Evolutionary conservation across 2,329 filamentous ascomycete species (phyloP).

Genomic region (Venturia asperata): DNA sequence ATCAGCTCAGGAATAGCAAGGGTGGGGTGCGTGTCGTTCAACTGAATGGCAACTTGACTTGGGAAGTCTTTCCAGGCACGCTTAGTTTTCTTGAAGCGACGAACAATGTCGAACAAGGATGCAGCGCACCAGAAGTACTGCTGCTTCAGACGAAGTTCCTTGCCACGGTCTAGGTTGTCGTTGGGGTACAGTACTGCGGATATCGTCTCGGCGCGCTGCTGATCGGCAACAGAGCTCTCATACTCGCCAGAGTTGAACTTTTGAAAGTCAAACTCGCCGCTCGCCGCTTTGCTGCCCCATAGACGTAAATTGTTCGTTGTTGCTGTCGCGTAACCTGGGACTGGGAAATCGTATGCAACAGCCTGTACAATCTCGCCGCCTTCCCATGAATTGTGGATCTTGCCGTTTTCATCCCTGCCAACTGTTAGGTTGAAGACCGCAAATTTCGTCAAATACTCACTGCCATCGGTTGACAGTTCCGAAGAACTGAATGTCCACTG

Average conservation of each 20-base stretch:
- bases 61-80: slow-evolving; percentile 86
- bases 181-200: slow-evolving; percentile 96
- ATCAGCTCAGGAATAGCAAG: slow-evolving; percentile 93
- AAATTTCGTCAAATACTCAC: slow-evolving; percentile 23
- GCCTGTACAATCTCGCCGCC: slow-evolving; percentile 88
- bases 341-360: slow-evolving; percentile 82
- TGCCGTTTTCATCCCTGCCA: slow-evolving; percentile 65
- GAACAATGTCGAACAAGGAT: slow-evolving; percentile 90
- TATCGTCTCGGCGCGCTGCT: slow-evolving; percentile 98
- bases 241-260: slow-evolving; percentile 99
- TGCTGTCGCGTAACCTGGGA: slow-evolving; percentile 81
- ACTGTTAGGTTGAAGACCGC: slow-evolving; percentile 20
- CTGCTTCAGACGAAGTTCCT: slow-evolving; percentile 95
- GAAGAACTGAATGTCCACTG: slow-evolving; percentile 95
- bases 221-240: slow-evolving; percentile 94
- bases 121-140: slow-evolving; percentile 99
- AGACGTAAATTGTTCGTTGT: slow-evolving; percentile 95
- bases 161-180: slow-evolving; percentile 91
- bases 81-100: slow-evolving; percentile 95
- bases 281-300: slow-evolving; percentile 96
- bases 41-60: slow-evolving; percentile 91
- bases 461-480: slow-evolving; percentile 68
- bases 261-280: slow-evolving; percentile 97
- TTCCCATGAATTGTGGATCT: slow-evolving; percentile 71
- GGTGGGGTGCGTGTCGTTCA: slow-evolving; percentile 96